phyloP scores from a whole-genome alignment of 2,329 filamentous ascomycete genomes.

The Epichloe amarillans region DNA sequence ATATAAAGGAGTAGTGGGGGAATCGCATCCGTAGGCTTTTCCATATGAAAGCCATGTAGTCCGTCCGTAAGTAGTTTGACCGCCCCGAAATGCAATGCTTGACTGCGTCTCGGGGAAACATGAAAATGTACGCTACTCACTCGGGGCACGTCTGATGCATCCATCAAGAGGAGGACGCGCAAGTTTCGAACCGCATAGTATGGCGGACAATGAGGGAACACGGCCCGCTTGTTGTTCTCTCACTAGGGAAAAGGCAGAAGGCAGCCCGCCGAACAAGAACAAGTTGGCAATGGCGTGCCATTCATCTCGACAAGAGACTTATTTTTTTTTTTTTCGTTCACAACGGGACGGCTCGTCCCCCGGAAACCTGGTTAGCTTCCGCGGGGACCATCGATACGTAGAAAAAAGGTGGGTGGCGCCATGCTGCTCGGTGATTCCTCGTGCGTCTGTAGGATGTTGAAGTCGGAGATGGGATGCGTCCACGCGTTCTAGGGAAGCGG shows the following conservation, averaged over 20 bases:
- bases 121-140: background rate
- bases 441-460: background rate
- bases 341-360: conserved; percentile 3
- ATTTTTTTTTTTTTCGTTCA: background rate
- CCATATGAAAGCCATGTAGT: background rate
- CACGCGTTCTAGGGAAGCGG: background rate
- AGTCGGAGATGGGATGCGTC: background rate
- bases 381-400: background rate
- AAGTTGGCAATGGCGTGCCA: background rate
- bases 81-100: background rate
- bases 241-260: background rate
- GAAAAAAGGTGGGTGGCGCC: background rate
- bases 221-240: background rate
- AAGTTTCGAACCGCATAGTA: background rate
- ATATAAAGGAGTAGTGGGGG: background rate
- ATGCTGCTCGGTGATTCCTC: background rate
- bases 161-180: too few species aligned
- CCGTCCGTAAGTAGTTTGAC: background rate
- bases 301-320: background rate
- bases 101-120: background rate
- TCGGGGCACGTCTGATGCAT: background rate
- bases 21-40: too few species aligned
- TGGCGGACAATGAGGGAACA: too few species aligned
- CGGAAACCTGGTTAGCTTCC: conserved; percentile 1
- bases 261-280: too few species aligned